Base-by-base conservation (phyloP, 768 basidiomycete genomes). In the Kwoniella dejecticola region DNA sequence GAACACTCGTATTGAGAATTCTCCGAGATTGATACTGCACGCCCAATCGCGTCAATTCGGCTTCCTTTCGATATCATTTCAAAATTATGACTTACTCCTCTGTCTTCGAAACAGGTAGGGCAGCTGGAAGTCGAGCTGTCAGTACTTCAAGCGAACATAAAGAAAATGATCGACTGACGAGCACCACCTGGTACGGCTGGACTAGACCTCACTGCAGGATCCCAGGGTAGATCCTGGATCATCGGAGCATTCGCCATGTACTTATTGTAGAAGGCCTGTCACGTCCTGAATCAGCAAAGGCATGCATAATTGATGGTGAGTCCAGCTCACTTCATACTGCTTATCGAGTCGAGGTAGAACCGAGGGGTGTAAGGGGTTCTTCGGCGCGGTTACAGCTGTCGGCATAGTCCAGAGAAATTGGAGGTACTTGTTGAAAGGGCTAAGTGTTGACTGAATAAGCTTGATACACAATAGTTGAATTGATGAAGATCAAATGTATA, bases 301-400 rank as follows among this genome's bases (percentile, higher is more conserved):
- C n/a, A 30, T 54, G 10, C 17, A 30, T 24, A 8, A n/a, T 13
- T 21, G 74, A 15, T 88, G 68, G 44, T 82, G 69, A 21, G 77
- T 70, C 64, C 84, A 85, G 74, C 87, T 88, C 17, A 80, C 81
- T 42, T 85, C 77, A 67, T 88, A 90, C 75, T 88, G 85, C 15
- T 86, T 84, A 71, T 88, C 86, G 52, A 89, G 82, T 48, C 80
- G 82, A 1, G 80, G 69, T 17, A 86, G 73, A 62, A 89, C 80
- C 0, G 84, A 84, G 11, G 86, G 85, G 65, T 89, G 83, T n/a
- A 90, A 80, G 24, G 87, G 85, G 63, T 63, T 38, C 3, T 42
- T 33, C 23, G 60, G 61, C 4, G 55, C 36, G 0, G 40, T 42
- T 8, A 63, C 50, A 23, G 62, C 62, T 27, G 62, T 58, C 21